phyloP scores from a whole-genome alignment of 495 filamentous ascomycete genomes.

The Penicillium maclennaniae region DNA sequence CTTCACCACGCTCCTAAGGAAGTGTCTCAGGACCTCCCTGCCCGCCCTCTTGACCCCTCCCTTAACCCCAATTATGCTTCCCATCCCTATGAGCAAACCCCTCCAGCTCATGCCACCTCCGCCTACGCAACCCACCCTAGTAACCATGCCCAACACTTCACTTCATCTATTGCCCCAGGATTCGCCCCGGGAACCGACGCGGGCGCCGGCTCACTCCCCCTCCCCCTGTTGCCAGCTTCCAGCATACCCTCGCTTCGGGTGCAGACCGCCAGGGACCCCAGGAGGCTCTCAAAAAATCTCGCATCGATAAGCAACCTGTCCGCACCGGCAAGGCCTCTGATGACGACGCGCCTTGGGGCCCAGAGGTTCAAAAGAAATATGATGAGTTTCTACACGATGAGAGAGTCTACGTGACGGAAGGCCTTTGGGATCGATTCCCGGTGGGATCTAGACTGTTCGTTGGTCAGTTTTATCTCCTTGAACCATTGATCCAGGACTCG shows the following conservation, averaged over 20 bases:
- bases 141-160: conserved; percentile 39
- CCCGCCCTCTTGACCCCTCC: conserved; percentile 51
- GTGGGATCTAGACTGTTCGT: conserved; percentile 83
- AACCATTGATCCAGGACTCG: background rate
- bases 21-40: conserved; percentile 40
- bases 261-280: conserved; percentile 33
- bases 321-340: conserved; percentile 32
- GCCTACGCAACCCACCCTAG: conserved; percentile 39
- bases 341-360: conserved; percentile 52
- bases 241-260: conserved; percentile 35
- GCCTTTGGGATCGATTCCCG: conserved; percentile 92
- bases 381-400: conserved; percentile 80
- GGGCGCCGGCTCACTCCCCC: conserved; percentile 53
- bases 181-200: conserved; percentile 52
- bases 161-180: conserved; percentile 42
- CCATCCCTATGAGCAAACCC: conserved; percentile 52
- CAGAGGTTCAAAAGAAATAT: conserved; percentile 67
- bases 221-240: conserved; percentile 55
- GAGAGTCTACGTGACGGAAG: conserved; percentile 75
- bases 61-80: conserved; percentile 55
- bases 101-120: conserved; percentile 24
- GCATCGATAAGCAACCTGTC: conserved; percentile 26
- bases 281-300: conserved; percentile 31
- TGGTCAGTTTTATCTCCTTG: conserved; percentile 54
- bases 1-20: conserved; percentile 34